Percentiles rank a stretch among this genome's conserved stretches.
These are phyloP conservation scores for Cryptococcus sp. DNA, from an alignment of 1,284 basidiomycete species.

Conservation along the genomic window DNA sequence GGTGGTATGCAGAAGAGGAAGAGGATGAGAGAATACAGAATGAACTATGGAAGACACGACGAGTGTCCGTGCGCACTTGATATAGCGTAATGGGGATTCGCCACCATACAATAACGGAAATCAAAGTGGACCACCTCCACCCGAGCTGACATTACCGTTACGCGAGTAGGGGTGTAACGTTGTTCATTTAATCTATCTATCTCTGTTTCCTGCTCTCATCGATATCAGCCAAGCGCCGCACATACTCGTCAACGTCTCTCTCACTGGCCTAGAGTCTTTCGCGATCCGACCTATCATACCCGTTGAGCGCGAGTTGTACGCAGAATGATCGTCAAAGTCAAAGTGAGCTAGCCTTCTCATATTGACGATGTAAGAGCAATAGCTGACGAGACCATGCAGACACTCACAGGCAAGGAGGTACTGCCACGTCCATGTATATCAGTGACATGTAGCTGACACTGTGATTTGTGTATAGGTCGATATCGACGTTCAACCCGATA, in stretches of 20 bases:
- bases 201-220: not conserved
- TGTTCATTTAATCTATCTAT: not conserved
- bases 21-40: too few species aligned
- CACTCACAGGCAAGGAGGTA: conserved; percentile 50
- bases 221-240: not conserved
- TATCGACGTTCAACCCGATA: conserved; percentile 89
- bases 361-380: not conserved
- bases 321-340: conserved; percentile 53
- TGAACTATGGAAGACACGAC: too few species aligned
- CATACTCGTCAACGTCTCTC: not conserved
- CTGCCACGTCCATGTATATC: not conserved
- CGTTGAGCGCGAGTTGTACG: not conserved
- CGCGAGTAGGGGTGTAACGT: not conserved
- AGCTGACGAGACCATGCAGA: conserved; percentile 21
- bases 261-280: not conserved
- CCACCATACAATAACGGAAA: too few species aligned
- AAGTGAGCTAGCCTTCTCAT: conserved; percentile 32
- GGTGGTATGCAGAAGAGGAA: too few species aligned
- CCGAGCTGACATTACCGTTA: too few species aligned
- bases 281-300: not conserved
- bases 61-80: too few species aligned
- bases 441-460: conserved; percentile 1
- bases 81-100: too few species aligned
- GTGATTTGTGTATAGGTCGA: conserved; percentile 57
- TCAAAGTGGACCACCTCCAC: too few species aligned